Base-by-base conservation (phyloP, 1,284 basidiomycete genomes). In the Caloboletus firmus region DNA sequence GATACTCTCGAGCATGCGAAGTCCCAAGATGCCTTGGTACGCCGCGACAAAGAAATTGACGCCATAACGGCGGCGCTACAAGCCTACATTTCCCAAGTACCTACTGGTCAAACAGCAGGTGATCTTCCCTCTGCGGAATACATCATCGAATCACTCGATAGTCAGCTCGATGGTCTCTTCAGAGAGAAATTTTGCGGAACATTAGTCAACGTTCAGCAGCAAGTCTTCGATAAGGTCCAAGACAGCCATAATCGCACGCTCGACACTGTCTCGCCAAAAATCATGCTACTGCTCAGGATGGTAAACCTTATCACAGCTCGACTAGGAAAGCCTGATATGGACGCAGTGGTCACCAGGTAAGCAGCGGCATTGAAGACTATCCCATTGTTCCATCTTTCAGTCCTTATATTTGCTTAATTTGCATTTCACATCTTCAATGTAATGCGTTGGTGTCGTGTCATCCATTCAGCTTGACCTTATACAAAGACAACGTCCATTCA, bases 41-140 rank as follows among this genome's bases (percentile, higher is more conserved):
- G 45, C 54, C 62, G 42, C 26, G 64, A 59, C 5, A 66, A 68
- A 39, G 67, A 74, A 46, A 71, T 77, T 17, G 62, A 65, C 4
- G 74, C 79, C 0, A 66, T 84, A 26, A 68, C 68, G 13, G 70
- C 68, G 15, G 77, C 79, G 8, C 56, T 80, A 4, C 66, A 69
- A 30, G 72, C 74, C 26, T 73, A 72, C 51, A 66, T 74, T 11
- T 62, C 71, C 24, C 68, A 67, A 50, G 62, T 70, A 13, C 66
- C 72, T 54, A 2, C 67, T 62, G 18, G 62, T 13, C 61, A 68
- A 36, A 52, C 62, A 15, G 37, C 57, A 12, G 59, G 66, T 6
- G 56, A 66, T 36, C 62, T 71, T 20, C 69, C 75, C 2, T 68
- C 77, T 5, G 56, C 70, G 0, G 75, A 79, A n/a, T 71, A 76